These are phyloP conservation scores for Chrysosporium queenslandicum DNA, from an alignment of 2,329 filamentous ascomycete genomes.

Conservation along the genomic window DNA sequence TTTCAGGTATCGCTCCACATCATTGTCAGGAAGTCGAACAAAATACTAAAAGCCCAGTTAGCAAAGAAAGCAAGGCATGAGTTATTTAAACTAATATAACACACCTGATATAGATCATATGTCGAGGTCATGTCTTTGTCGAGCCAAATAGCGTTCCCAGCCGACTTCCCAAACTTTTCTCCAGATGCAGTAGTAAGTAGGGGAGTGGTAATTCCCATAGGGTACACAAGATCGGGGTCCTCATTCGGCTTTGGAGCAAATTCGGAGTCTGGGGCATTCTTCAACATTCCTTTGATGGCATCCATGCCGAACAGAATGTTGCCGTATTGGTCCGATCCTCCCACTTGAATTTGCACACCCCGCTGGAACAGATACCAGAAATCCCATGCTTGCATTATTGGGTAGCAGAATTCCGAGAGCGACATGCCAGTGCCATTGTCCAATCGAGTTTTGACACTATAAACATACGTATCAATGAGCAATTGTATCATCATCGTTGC, in stretches of 20 bases:
- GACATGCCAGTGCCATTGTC: slow-evolving; percentile 86
- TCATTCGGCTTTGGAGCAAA: slow-evolving; percentile 16
- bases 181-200: slow-evolving; percentile 77
- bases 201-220: slow-evolving; percentile 82
- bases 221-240: slow-evolving; percentile 34
- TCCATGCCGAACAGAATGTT: slow-evolving; percentile 91
- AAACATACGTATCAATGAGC: background rate
- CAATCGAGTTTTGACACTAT: slow-evolving; percentile 69
- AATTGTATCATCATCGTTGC: background rate
- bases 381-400: slow-evolving; percentile 89
- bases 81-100: background rate
- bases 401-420: slow-evolving; percentile 85
- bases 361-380: slow-evolving; percentile 79
- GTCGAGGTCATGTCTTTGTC: slow-evolving; percentile 67
- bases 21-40: slow-evolving; percentile 66
- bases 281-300: slow-evolving; percentile 64
- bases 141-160: slow-evolving; percentile 89
- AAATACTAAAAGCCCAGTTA: slow-evolving; percentile 55
- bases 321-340: slow-evolving; percentile 90
- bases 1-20: slow-evolving; percentile 72
- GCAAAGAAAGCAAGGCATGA: background rate
- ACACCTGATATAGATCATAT: slow-evolving; percentile 72
- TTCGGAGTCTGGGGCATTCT: slow-evolving; percentile 38
- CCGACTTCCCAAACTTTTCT: slow-evolving; percentile 87
- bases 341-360: slow-evolving; percentile 73